These are phyloP conservation scores for Theileria parva DNA, from an alignment of 169 alveolate genomes.

Conservation along the genomic window DNA sequence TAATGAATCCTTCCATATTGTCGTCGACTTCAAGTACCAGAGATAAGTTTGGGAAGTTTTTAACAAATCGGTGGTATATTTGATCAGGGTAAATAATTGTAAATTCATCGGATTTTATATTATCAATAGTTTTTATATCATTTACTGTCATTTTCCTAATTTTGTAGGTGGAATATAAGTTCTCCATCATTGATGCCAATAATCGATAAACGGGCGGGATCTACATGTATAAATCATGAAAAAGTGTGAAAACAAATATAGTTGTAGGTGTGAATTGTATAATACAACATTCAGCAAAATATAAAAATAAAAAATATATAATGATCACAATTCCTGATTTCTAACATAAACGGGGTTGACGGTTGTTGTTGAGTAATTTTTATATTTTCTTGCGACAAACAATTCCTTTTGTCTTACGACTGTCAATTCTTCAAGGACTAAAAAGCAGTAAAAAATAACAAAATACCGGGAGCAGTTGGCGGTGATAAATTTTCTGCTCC, in stretches of 20 bases:
- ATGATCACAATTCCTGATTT: not conserved
- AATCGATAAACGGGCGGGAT: not conserved
- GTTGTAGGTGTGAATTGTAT: not conserved
- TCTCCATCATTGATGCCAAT: not conserved
- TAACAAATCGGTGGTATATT: slow-evolving; percentile 33
- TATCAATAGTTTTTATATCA: slow-evolving; percentile 47
- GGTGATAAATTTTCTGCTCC: not conserved
- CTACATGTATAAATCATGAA: not conserved
- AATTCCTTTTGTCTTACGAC: slow-evolving; percentile 53
- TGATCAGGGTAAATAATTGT: slow-evolving; percentile 36
- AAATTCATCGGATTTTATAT: slow-evolving; percentile 46
- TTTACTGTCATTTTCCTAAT: slow-evolving; percentile 41
- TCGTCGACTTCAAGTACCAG: slow-evolving; percentile 47
- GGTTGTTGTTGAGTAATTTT: slow-evolving; percentile 30
- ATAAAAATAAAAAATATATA: slow-evolving; percentile 3
- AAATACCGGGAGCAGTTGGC: slow-evolving; percentile 31
- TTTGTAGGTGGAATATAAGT: not conserved
- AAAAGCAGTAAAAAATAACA: not conserved
- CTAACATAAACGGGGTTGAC: slow-evolving; percentile 16
- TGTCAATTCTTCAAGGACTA: slow-evolving; percentile 37
- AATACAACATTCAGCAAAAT: not conserved
- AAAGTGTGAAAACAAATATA: not conserved
- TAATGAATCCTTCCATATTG: slow-evolving; percentile 51
- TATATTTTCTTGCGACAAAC: slow-evolving; percentile 55
- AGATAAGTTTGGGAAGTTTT: slow-evolving; percentile 41